Conservation (phyloP, 805 yeast species). For the Saturnispora sekii region DNA sequence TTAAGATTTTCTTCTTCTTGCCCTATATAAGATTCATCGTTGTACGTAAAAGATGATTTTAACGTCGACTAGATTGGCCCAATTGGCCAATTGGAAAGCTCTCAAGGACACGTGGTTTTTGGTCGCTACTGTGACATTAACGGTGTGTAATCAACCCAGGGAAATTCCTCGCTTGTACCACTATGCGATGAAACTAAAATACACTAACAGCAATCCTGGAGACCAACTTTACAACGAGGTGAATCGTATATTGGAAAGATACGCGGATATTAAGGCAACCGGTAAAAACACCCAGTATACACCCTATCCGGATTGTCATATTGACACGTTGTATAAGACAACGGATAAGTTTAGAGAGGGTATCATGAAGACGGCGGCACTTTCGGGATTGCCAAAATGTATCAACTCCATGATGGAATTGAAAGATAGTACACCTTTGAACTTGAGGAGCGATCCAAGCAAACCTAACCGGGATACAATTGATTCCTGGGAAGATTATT, state of each 20-base stretch:
- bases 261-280: conserved; percentile 13
- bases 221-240: conserved; percentile 14
- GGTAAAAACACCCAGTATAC: conserved; percentile 13
- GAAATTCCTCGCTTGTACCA: conserved; percentile 71
- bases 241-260: conserved; percentile 20
- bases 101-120: conserved; percentile 61
- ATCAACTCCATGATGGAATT: conserved; percentile 68
- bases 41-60: conserved; percentile 22
- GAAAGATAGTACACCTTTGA: conserved; percentile 52
- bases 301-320: conserved; percentile 11
- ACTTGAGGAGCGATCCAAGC: conserved; percentile 25
- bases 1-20: neutral
- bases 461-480: conserved; percentile 14
- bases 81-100: conserved; percentile 44
- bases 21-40: too few species aligned
- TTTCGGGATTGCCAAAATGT: conserved; percentile 76
- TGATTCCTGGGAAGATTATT: conserved; percentile 12
- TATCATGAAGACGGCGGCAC: conserved; percentile 65
- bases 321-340: neutral
- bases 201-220: conserved; percentile 11
- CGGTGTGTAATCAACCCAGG: conserved; percentile 74
- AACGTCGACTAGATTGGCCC: conserved; percentile 46
- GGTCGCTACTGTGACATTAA: conserved; percentile 70
- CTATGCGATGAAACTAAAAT: conserved; percentile 40
- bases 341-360: conserved; percentile 64